Evolutionary conservation across 257 asterid species (phyloP).

Genomic region (Rehmannia glutinosa): DNA sequence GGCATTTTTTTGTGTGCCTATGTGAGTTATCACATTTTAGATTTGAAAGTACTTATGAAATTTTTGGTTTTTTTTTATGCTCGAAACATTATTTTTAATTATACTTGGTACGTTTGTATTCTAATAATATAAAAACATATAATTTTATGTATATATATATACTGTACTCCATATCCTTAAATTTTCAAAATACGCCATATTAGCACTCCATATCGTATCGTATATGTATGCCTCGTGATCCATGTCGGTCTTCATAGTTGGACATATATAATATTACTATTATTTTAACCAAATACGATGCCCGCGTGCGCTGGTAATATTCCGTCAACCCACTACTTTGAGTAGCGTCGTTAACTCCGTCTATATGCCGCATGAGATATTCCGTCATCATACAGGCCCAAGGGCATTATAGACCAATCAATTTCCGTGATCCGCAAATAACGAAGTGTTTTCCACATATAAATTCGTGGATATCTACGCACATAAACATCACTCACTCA

Average conservation of each 20-base stretch:
- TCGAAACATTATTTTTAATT: no score
- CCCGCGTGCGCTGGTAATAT: constrained; percentile 21
- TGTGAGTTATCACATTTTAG: no score
- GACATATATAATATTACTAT: not conserved
- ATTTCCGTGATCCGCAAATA: constrained; percentile 34
- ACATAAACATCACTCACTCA: constrained; percentile 7
- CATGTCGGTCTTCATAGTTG: not conserved
- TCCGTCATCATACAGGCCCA: not conserved
- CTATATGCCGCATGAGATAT: not conserved
- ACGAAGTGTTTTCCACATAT: constrained; percentile 16
- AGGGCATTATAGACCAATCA: constrained; percentile 31
- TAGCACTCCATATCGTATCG: no score
- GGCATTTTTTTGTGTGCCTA: no score
- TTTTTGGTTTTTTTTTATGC: no score
- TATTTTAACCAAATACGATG: not conserved
- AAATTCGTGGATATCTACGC: constrained; percentile 15
- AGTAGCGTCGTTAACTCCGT: not conserved
- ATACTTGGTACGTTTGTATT: no score
- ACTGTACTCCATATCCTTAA: no score
- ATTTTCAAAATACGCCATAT: no score
- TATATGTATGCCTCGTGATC: no score
- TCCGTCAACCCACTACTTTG: constrained; percentile 29
- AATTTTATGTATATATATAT: no score
- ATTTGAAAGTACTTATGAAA: no score
- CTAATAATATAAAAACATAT: no score